Base-by-base conservation (phyloP, 306 rosid genomes). In the Macrotyloma uniflorum region DNA sequence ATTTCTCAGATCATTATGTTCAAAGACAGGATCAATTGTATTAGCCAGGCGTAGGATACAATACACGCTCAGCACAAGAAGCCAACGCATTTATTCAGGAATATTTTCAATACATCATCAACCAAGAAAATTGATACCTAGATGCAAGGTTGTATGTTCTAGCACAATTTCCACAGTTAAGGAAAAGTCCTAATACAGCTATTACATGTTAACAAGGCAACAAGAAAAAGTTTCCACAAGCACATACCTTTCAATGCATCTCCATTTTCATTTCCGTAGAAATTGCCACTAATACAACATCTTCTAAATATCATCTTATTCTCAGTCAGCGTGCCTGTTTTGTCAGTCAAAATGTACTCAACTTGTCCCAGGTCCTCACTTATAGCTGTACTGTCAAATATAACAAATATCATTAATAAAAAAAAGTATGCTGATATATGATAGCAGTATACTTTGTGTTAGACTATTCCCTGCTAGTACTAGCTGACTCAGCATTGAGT, bases 311-410 rank as follows among this genome's bases (percentile, higher is more conserved):
- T 95, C 99, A 95, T 95, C 83, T 81, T 91, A 79, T 95, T 95
- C 80, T 95, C 99, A 14, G 99, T 95, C 68, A 95, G 86, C 58
- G 99, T 95, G 78, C 99, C 99, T 20, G 99, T 95, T 85, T 95
- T 95, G 89, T 95, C 99, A 22, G 99, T 95, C 91, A 95, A 81
- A 79, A 95, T 93, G 93, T 93, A 95, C 89, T 95, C 99, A 50
- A 95, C 99, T 86, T 95, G 99, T 78, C 99, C 99, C 86, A 95
- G 91, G 86, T 95, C 97, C 84, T 95, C 99, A 12, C 99, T 95
- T 82, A 95, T 95, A 76, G 99, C 97, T 90, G 99, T 95, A 85
- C 99, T 95, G 99, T 90, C 97, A 91, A 89, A 91, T 79, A 85
- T 50, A 79, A 83, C 88, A 89, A 78, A 72, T 63, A 85, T 81